Base-by-base conservation (phyloP, 2,329 filamentous ascomycete genomes). In the Hypomyces perniciosus region DNA sequence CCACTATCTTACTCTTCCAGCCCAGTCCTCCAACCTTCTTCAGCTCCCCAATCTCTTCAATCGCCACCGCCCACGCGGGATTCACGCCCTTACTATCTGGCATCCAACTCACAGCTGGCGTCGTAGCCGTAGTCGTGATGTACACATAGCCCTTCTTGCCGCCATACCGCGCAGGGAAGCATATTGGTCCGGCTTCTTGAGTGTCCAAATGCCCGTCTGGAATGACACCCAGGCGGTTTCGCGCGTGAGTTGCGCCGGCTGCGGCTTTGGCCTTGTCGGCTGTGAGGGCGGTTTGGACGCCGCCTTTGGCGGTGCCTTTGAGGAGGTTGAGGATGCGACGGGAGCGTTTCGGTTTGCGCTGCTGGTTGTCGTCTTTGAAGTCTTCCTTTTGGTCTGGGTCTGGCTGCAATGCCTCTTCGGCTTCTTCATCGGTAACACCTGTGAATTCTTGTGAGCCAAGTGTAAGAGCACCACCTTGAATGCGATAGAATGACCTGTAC, bases 1-100 rank as follows among this genome's bases (percentile, higher is more conserved):
- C 86, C 2, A 93, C 77, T 45, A 93, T 70, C 71, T 90, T 92
- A 1, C 83, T 83, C 69, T 93, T 95, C 88, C 88, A 95, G 0
- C 88, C 88, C 34, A 91, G 74, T 0, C 89, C 89, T 4, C 89
- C 88, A 2, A 91, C 72, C 69, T 95, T 95, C 65, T 83, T 86
- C 48, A 95, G 62, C 65, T 91, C 87, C 1, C 55, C 71, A 42
- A 95, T 85, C 12, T 92, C 85, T 0, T 76, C 76, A 4, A 93
- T 77, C 0, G 86, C 76, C 1, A 93, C 73, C 5, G 78, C 84
- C 80, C 88, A 95, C 0, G 80, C 66, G 0, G 86, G 82, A 27
- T 83, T 77, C 4, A 82, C 57, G 20, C 76, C 71, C 9, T 76
- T 72, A 48, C 70, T 61, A 13, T 82, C 79, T 2, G 84, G 72